Conservation (phyloP, 441 rosid species). For the Gossypium lobatum region DNA sequence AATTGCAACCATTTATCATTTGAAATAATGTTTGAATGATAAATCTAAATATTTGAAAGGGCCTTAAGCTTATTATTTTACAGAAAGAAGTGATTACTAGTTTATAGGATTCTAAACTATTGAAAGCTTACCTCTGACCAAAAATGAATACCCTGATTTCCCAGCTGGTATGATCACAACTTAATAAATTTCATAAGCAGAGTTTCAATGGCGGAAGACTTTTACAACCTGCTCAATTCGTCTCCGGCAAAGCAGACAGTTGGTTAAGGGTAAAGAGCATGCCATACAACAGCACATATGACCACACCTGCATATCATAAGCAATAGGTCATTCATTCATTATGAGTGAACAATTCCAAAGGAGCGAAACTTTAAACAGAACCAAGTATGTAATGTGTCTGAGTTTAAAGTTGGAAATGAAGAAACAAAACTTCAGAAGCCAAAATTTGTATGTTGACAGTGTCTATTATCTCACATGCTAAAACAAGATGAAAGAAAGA, state of each 20-base stretch:
- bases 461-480: neutral
- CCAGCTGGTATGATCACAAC: conserved; percentile 2
- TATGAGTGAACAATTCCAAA: neutral
- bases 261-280: conserved; percentile 64
- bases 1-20: neutral
- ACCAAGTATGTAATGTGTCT: neutral
- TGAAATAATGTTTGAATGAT: neutral
- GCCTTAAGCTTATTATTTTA: conserved; percentile 2
- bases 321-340: neutral
- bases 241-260: conserved; percentile 85
- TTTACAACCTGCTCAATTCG: conserved; percentile 74
- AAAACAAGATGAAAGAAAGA: neutral
- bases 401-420: neutral
- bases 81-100: conserved; percentile 2
- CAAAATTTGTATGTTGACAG: neutral
- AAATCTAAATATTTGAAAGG: neutral
- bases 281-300: conserved; percentile 91
- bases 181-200: neutral
- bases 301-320: conserved; percentile 67
- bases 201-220: conserved; percentile 69
- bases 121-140: neutral
- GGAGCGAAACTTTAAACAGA: neutral
- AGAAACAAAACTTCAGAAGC: conserved; percentile 4
- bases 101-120: conserved; percentile 3
- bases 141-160: neutral